Base-by-base conservation (phyloP, 768 basidiomycete species). In the Fomitopsis serialis region DNA sequence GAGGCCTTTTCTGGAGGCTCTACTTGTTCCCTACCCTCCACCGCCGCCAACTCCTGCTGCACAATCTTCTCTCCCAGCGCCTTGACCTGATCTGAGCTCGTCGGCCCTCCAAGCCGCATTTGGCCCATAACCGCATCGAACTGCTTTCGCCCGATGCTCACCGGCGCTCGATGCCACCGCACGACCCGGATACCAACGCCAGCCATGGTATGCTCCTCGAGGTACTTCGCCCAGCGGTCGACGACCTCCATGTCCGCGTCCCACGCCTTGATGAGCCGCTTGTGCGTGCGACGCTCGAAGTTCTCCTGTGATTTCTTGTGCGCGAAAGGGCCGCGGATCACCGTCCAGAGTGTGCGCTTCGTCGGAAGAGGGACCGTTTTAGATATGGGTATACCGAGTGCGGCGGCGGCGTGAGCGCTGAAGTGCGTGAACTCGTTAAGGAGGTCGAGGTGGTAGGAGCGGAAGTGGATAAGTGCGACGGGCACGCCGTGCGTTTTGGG, bases 241-340 rank as follows among this genome's bases (percentile, higher is more conserved):
- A 98, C 76, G 5, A 92, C 84, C 59, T 85, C 82, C 2, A 79
- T 72, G 63, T 94, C 78, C 17, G 93, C 82, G 68, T 98, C 96
- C 78, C 81, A 98, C 0, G 93, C 89, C 69, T 93, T 95, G 71
- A 98, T 82, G 36, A 80, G 79, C 11, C 95, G 80, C 64, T 89
- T 90, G 65, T 95, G 89, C 50, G 86, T 84, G 61, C 75, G 80
- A 24, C 91, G 75, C 67, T 93, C 87, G 67, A 96, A 98, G 70
- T 98, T 98, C 74, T 98, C 94, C 70, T 98, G 94, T 17, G 80
- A 74, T 70, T 96, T 97, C 66, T 98, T 98, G 68, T 95, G 87
- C 5, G 81, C 85, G 65, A 98, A 98, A 10, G 96, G 95, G 3
- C 82, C 80, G 34, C 86, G 81, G 9, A 79, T 76, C 17, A 97